phyloP scores from a whole-genome alignment of 208 protist species.

The Wallacemonas collosoma region DNA sequence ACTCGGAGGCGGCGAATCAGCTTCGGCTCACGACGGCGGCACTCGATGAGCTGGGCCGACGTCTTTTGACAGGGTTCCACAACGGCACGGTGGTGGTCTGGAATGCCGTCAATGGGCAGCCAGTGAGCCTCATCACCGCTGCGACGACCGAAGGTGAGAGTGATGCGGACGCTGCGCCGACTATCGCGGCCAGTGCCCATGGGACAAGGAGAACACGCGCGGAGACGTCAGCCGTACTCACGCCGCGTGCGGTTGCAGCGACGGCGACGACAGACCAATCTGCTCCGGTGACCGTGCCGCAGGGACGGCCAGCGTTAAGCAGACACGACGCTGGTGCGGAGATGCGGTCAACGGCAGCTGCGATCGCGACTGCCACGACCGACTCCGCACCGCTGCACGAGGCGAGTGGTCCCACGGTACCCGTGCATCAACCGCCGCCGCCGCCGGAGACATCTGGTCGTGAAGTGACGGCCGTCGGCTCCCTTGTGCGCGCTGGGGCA shows the following conservation, averaged over 20 bases:
- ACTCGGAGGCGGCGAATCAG: slow-evolving; percentile 57
- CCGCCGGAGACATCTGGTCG: slow-evolving; percentile 6
- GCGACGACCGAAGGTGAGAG: slow-evolving; percentile 21
- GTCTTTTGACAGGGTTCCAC: slow-evolving; percentile 78
- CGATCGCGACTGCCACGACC: not conserved
- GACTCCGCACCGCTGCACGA: no score
- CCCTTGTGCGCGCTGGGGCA: slow-evolving; percentile 57
- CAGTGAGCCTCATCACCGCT: slow-evolving; percentile 67
- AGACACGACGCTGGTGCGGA: no score
- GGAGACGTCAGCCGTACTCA: no score
- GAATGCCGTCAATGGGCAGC: slow-evolving; percentile 85
- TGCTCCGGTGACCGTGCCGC: no score
- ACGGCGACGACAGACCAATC: no score
- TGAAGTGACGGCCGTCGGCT: slow-evolving; percentile 69
- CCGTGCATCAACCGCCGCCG: not conserved
- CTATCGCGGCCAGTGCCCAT: not conserved
- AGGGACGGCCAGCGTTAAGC: no score
- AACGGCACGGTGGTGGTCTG: slow-evolving; percentile 79
- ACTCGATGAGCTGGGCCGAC: slow-evolving; percentile 65
- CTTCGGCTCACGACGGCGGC: slow-evolving; percentile 45
- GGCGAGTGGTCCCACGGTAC: no score
- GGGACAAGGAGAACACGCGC: no score
- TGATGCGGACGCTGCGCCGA: not conserved
- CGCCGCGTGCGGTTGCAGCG: no score
- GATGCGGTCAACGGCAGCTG: not conserved